Evolutionary conservation across 2,329 filamentous ascomycete species (phyloP).

Genomic region (Xylaria polymorpha): DNA sequence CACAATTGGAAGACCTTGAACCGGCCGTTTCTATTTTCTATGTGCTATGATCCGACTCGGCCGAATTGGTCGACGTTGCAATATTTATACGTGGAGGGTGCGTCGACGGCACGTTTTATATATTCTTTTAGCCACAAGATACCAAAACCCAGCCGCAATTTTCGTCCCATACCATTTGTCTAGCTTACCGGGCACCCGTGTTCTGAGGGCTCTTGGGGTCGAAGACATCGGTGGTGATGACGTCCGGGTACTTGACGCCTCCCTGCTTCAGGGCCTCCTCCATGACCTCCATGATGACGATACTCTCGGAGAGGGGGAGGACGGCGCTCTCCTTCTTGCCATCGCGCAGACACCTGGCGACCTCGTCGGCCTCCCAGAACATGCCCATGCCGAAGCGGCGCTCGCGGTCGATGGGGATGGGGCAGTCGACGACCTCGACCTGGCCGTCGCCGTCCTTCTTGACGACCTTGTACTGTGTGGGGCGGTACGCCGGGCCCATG

Average conservation of each 20-base stretch:
- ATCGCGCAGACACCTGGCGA: slow-evolving; percentile 78
- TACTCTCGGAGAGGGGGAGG: slow-evolving; percentile 79
- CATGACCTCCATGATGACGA: slow-evolving; percentile 84
- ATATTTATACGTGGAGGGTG: slow-evolving; percentile 5
- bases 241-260: slow-evolving; percentile 64
- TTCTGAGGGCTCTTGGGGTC: slow-evolving; percentile 72
- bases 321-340: slow-evolving; percentile 79
- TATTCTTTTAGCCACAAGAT: not conserved
- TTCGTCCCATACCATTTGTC: too few relatives aligned
- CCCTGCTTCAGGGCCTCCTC: slow-evolving; percentile 66
- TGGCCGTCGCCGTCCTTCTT: slow-evolving; percentile 60
- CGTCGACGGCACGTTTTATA: not conserved
- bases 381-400: slow-evolving; percentile 77
- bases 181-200: slow-evolving; percentile 51
- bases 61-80: slow-evolving; percentile 2
- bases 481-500: slow-evolving; percentile 76
- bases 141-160: not conserved
- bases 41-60: not conserved
- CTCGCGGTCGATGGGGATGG: slow-evolving; percentile 63
- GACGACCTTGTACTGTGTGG: slow-evolving; percentile 73
- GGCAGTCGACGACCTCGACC: slow-evolving; percentile 64
- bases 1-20: not conserved
- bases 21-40: not conserved
- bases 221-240: slow-evolving; percentile 68
- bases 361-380: slow-evolving; percentile 90